phyloP scores from a whole-genome alignment of 495 filamentous ascomycete species.

The Lepidopterella palustris region DNA sequence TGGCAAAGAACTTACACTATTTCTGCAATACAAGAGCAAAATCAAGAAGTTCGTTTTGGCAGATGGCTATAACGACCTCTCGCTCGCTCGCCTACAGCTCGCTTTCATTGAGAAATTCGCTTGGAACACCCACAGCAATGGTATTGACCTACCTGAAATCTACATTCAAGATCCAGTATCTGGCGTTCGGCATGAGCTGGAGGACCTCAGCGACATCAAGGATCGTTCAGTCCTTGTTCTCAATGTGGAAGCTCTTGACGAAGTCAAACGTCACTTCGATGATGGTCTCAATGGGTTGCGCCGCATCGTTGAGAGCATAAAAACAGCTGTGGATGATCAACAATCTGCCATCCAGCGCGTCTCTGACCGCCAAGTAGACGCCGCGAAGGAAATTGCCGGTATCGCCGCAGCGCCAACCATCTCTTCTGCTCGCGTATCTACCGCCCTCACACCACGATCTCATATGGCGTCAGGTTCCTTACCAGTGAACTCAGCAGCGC shows the following conservation, averaged over 20 bases:
- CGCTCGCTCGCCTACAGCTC: slow-evolving; percentile 79
- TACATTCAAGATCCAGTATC: slow-evolving; percentile 96
- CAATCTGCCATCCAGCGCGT: slow-evolving; percentile 72
- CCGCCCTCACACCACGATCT: slow-evolving; percentile 13
- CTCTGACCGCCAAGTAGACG: slow-evolving; percentile 86
- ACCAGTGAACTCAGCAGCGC: slow-evolving; percentile 33
- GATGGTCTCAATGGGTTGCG: slow-evolving; percentile 79
- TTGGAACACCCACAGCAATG: slow-evolving; percentile 94
- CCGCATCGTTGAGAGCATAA: slow-evolving; percentile 72
- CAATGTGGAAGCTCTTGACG: slow-evolving; percentile 90
- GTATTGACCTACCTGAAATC: slow-evolving; percentile 88
- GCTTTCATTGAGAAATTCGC: slow-evolving; percentile 99
- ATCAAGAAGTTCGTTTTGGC: slow-evolving; percentile 92
- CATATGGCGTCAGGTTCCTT: slow-evolving; percentile 6
- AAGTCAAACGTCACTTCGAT: slow-evolving; percentile 94
- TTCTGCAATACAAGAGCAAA: slow-evolving; percentile 91
- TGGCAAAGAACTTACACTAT: slow-evolving; percentile 88
- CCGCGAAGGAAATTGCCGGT: slow-evolving; percentile 82
- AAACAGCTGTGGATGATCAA: slow-evolving; percentile 72
- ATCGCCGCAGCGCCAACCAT: slow-evolving; percentile 61
- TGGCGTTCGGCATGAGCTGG: slow-evolving; percentile 89
- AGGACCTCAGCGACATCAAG: slow-evolving; percentile 91
- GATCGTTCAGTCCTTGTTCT: slow-evolving; percentile 89
- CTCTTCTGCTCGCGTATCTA: slow-evolving; percentile 26
- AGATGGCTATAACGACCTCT: slow-evolving; percentile 74